Conservation (phyloP, 495 filamentous ascomycete species). For the Cladorrhinum samala region DNA sequence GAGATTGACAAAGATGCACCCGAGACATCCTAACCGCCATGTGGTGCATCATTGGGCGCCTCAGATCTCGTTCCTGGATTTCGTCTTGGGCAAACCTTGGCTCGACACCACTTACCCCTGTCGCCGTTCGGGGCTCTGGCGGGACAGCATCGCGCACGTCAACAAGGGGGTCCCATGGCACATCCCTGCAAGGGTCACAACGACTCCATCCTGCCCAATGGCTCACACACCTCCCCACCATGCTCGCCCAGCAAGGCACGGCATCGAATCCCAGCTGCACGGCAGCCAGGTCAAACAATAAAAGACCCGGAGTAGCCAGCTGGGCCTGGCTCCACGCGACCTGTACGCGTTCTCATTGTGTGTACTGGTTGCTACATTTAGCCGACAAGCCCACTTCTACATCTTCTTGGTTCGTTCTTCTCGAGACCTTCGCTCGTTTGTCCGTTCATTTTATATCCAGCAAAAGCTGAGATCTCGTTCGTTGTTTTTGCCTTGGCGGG, state of each 20-base stretch:
- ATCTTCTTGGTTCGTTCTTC: conserved; percentile 11
- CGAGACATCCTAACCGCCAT: neutral
- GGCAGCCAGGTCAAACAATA: conserved; percentile 18
- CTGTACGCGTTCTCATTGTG: conserved; percentile 14
- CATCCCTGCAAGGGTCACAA: conserved; percentile 2
- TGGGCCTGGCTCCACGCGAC: conserved; percentile 14
- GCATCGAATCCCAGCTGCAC: conserved; percentile 13
- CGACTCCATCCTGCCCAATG: conserved; percentile 1
- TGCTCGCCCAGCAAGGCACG: conserved; percentile 15
- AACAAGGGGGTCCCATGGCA: neutral
- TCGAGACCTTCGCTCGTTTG: conserved; percentile 1
- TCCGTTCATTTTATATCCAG: neutral
- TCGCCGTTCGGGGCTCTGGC: neutral
- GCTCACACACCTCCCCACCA: neutral
- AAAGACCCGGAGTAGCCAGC: conserved; percentile 8
- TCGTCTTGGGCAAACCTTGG: neutral
- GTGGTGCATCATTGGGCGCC: neutral
- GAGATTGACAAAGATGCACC: neutral
- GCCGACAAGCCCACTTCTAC: conserved; percentile 15
- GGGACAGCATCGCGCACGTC: conserved; percentile 8
- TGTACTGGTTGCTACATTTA: conserved; percentile 20
- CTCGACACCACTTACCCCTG: neutral
- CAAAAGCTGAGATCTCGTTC: neutral
- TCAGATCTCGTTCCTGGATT: conserved; percentile 5
- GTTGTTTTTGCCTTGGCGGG: neutral